Base-by-base conservation (phyloP, 2,329 filamentous ascomycete genomes). In the Fusarium devonianum region DNA sequence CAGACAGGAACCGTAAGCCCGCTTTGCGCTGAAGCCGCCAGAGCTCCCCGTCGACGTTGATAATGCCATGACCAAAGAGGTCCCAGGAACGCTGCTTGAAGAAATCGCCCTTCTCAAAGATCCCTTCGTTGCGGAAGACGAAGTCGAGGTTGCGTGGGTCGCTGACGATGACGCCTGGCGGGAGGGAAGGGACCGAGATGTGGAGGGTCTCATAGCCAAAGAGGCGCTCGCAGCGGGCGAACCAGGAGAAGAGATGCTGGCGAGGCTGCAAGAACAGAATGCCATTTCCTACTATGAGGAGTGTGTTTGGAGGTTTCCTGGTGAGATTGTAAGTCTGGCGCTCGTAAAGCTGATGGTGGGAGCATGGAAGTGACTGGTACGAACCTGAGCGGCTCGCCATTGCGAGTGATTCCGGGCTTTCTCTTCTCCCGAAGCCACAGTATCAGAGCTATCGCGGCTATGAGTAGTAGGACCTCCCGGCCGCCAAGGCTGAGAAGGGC, bases 41-140 rank as follows among this genome's bases (percentile, higher is more conserved):
- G 17, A 84, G 64, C 16, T 85, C 80, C 29, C 85, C 85, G 52
- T 87, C 84, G 18, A 80, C 79, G 58, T 87, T 88, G 68, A 87
- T 86, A 58, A 88, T 87, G 18, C 85, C 85, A 56, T 84, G 76
- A 2, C 82, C 85, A 53, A 88, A 88, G 1, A 88, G 69, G 62
- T 87, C 84, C 76, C 79, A 80, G 0, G 83, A 80, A 26, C 83
- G 75, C 13, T 71, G 69, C 56, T 82, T 84, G 62, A 88, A 82
- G 54, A 88, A 86, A 2, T 75, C 72, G 11, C 85, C 85, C 62
- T 87, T 88, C 34, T 77, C 73, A 61, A 88, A 86, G 10, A 82
- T 67, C 9, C 75, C 77, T 62, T 86, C 83, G 51, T 85, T 77
- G 64, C 79, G 83, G 60, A 87, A 79, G 21, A 87, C 78, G 57